These are phyloP conservation scores for Xylariomycetidae sp. DNA, from an alignment of 2,329 filamentous ascomycete species.

Conservation along the genomic window DNA sequence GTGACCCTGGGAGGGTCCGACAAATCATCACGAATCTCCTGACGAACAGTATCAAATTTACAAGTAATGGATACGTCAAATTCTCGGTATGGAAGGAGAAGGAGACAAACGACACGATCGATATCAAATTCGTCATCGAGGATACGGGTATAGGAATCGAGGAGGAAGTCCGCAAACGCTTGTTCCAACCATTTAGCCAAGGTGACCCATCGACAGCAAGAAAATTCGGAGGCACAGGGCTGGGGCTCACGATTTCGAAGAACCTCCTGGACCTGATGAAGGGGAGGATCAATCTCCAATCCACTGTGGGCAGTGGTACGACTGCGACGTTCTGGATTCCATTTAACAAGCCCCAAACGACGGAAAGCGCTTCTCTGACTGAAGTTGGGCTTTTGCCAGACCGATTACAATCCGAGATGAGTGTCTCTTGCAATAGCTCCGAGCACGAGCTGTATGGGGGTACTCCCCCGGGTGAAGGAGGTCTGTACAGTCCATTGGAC, in stretches of 20 bases:
- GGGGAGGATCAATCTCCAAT: constrained; percentile 66
- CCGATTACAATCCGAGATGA: constrained; percentile 57
- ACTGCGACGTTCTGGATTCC: constrained; percentile 72
- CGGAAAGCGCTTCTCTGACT: constrained; percentile 43
- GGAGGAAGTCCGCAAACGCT: constrained; percentile 63
- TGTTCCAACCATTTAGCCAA: constrained; percentile 79
- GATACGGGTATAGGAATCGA: constrained; percentile 80
- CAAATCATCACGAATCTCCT: constrained; percentile 79
- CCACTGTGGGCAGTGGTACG: constrained; percentile 60
- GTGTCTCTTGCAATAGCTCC: constrained; percentile 61
- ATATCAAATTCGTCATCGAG: constrained; percentile 65
- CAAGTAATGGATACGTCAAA: constrained; percentile 60
- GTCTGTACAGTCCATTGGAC: constrained; percentile 16
- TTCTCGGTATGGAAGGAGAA: constrained; percentile 58
- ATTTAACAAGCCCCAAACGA: constrained; percentile 61
- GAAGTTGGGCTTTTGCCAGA: constrained; percentile 61
- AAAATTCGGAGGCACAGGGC: constrained; percentile 71
- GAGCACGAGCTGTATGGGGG: constrained; percentile 48
- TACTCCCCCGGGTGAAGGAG: constrained; percentile 35
- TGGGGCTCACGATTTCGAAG: constrained; percentile 76
- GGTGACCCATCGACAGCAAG: constrained; percentile 74
- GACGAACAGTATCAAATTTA: constrained; percentile 74
- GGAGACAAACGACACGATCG: constrained; percentile 58
- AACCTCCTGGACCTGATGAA: constrained; percentile 76
- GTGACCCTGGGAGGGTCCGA: constrained; percentile 75